These are phyloP conservation scores for Ochromonas danica DNA, from an alignment of 108 stramenopile genomes.

Conservation along the genomic window DNA sequence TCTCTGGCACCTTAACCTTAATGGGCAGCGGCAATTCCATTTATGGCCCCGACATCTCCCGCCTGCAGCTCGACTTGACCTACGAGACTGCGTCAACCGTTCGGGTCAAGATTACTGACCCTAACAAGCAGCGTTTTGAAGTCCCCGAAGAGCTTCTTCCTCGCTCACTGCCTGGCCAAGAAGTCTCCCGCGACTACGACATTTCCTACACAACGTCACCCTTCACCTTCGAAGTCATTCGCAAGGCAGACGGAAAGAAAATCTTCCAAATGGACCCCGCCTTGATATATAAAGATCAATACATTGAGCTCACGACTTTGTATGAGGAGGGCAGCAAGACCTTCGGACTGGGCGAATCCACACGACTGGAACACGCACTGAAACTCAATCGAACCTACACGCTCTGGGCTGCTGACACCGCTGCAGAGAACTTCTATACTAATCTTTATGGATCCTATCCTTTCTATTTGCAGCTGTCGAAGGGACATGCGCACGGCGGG, in stretches of 20 bases:
- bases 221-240: slow-evolving; percentile 25
- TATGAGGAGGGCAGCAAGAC: neutral
- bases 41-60: slow-evolving; percentile 9
- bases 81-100: neutral
- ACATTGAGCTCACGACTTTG: slow-evolving; percentile 35
- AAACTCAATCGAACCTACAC: slow-evolving; percentile 33
- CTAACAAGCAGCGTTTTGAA: neutral
- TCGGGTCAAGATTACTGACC: slow-evolving; percentile 32
- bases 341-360: slow-evolving; percentile 45
- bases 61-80: neutral
- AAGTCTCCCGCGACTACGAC: neutral
- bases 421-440: slow-evolving; percentile 30
- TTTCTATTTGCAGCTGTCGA: neutral
- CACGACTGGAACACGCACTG: neutral
- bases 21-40: neutral
- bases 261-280: neutral
- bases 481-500: slow-evolving; percentile 30
- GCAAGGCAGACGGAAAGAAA: neutral
- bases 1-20: neutral
- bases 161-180: neutral
- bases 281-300: slow-evolving; percentile 37
- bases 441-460: slow-evolving; percentile 46
- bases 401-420: slow-evolving; percentile 39
- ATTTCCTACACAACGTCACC: neutral
- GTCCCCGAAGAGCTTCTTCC: neutral